Evolutionary conservation across 352 stramenopile species (phyloP).

Genomic region (Phytophthora pistaciae): DNA sequence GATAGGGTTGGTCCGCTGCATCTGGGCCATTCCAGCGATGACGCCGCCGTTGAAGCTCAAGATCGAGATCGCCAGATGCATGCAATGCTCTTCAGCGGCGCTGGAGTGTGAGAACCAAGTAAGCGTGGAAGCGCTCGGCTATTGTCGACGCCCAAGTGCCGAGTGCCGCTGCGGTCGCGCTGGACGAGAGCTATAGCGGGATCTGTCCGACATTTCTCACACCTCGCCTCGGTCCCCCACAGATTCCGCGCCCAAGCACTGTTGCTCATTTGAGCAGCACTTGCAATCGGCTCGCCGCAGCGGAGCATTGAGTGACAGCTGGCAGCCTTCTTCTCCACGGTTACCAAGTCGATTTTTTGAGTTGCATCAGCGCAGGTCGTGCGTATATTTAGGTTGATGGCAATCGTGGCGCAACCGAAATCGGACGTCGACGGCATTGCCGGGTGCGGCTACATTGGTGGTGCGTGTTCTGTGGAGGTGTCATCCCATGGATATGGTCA

Average conservation of each 20-base stretch:
- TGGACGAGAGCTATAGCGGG: not conserved
- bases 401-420: not conserved
- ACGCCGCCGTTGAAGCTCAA: not conserved
- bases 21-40: constrained; percentile 3
- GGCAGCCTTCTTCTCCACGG: not conserved
- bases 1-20: not conserved
- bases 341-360: not conserved
- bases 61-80: not conserved
- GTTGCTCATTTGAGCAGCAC: not conserved
- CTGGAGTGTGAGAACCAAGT: not conserved
- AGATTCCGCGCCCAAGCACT: not conserved
- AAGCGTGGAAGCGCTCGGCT: not conserved
- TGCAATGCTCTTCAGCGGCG: not conserved
- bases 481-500: too few relatives aligned
- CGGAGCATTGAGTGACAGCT: not conserved
- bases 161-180: not conserved
- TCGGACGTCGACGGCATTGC: not conserved
- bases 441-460: not conserved
- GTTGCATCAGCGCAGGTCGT: not conserved
- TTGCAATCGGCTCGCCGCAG: not conserved
- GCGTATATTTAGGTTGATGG: not conserved
- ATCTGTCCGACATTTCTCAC: constrained; percentile 6
- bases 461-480: not conserved
- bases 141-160: not conserved
- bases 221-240: not conserved